Percentiles rank a stretch among this genome's conserved stretches.
Evolutionary conservation across 2,329 filamentous ascomycete genomes (phyloP).

Genomic region (Pestalotiopsis sp.): DNA sequence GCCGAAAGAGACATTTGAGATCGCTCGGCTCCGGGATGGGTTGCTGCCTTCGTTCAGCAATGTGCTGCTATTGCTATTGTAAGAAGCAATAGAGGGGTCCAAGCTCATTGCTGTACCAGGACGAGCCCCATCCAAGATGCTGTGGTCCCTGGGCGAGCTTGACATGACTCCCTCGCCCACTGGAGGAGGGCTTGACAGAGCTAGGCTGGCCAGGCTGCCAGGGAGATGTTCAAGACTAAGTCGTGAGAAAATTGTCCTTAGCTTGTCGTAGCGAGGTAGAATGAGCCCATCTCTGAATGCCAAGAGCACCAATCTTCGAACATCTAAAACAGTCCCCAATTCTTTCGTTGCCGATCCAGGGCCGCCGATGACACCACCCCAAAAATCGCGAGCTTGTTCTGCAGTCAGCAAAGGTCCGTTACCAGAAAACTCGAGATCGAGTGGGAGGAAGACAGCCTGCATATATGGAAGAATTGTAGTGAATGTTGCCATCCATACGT

Average conservation of each 20-base stretch:
- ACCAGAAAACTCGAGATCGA: constrained; percentile 92
- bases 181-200: constrained; percentile 54
- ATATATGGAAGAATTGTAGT: constrained; percentile 90
- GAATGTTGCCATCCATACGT: constrained; percentile 93
- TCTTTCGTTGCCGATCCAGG: constrained; percentile 19
- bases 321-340: constrained; percentile 66
- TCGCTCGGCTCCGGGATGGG: constrained; percentile 70
- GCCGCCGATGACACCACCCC: constrained; percentile 68
- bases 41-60: constrained; percentile 69
- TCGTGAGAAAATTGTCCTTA: constrained; percentile 89
- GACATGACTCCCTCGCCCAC: constrained; percentile 42
- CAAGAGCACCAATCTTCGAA: constrained; percentile 85
- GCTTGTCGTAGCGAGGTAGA: constrained; percentile 81
- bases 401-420: constrained; percentile 76
- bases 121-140: constrained; percentile 38
- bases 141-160: constrained; percentile 13
- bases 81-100: constrained; percentile 75
- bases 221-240: constrained; percentile 80
- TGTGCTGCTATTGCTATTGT: constrained; percentile 78
- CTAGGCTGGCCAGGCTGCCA: constrained; percentile 53
- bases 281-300: constrained; percentile 89
- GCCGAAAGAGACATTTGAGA: constrained; percentile 78
- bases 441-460: constrained; percentile 89
- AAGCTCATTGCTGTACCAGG: constrained; percentile 76
- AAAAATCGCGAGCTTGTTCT: constrained; percentile 86